Percentiles rank a stretch among this genome's conserved stretches.
Evolutionary conservation across 768 basidiomycete genomes (phyloP).

Genomic region (Guyanaporus albipodus): DNA sequence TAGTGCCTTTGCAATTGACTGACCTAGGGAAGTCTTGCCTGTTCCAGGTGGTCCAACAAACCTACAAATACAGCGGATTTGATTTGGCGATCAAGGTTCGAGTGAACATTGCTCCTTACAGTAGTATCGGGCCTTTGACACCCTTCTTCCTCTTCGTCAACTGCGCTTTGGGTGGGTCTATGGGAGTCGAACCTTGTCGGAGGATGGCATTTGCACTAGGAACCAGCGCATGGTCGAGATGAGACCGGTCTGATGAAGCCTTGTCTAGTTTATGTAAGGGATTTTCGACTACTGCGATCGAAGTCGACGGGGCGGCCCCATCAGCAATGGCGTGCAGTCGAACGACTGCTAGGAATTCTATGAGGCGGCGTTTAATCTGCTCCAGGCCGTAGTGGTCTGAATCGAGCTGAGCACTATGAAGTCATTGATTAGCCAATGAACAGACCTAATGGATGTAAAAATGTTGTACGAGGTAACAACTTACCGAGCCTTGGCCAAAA

Average conservation of each 20-base stretch:
- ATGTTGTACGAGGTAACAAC: neutral
- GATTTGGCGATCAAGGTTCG: neutral
- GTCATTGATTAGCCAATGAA: neutral
- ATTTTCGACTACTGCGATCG: slow-evolving; percentile 1
- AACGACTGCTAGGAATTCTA: slow-evolving; percentile 90
- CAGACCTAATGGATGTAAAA: neutral
- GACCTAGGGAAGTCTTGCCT: slow-evolving; percentile 89
- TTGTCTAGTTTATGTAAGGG: slow-evolving; percentile 18
- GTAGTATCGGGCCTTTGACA: slow-evolving; percentile 69
- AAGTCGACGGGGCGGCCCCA: slow-evolving; percentile 6
- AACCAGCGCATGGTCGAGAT: slow-evolving; percentile 22
- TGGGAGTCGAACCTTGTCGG: slow-evolving; percentile 6
- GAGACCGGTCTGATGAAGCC: slow-evolving; percentile 18
- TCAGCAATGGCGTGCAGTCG: slow-evolving; percentile 42
- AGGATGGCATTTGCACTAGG: slow-evolving; percentile 14
- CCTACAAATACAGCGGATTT: slow-evolving; percentile 31
- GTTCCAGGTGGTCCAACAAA: slow-evolving; percentile 90
- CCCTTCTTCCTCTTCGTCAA: slow-evolving; percentile 32
- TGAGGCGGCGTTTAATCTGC: slow-evolving; percentile 85
- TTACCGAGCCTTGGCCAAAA: slow-evolving; percentile 63
- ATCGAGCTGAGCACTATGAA: slow-evolving; percentile 60
- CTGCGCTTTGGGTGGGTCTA: slow-evolving; percentile 3
- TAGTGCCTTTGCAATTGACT: slow-evolving; percentile 80
- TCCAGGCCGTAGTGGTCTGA: slow-evolving; percentile 90
- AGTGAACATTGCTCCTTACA: slow-evolving; percentile 37